A percentile compares a stretch with the other conserved stretches of the same genome.
phyloP scores from a whole-genome alignment of 2,329 filamentous ascomycete genomes.

The Colletotrichum acutatum region DNA sequence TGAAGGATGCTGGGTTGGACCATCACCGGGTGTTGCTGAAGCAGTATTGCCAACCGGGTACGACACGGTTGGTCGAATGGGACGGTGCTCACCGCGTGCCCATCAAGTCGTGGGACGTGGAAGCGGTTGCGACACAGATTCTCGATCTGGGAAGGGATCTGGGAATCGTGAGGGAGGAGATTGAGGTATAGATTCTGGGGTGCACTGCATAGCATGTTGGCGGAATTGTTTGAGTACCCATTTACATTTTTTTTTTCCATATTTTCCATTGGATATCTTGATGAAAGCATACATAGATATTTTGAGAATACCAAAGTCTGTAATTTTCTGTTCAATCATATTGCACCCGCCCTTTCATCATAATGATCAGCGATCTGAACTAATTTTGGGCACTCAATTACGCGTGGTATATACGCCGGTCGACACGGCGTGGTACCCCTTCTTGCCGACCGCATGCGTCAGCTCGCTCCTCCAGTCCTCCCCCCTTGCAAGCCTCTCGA shows the following conservation, averaged over 20 bases:
- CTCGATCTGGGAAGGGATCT: conserved; percentile 59
- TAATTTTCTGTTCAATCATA: background rate
- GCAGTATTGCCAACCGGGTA: conserved; percentile 68
- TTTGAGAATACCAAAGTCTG: conserved; percentile 14
- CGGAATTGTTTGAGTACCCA: conserved; percentile 2
- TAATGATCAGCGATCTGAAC: background rate
- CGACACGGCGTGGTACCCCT: conserved; percentile 55
- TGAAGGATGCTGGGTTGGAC: conserved; percentile 68
- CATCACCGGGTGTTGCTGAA: conserved; percentile 66
- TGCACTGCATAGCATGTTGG: background rate
- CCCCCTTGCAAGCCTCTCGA: conserved; percentile 48
- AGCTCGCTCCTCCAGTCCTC: conserved; percentile 53
- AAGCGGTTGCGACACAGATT: conserved; percentile 63
- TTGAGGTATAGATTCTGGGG: conserved; percentile 11
- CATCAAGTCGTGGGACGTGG: conserved; percentile 74
- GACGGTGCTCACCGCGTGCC: conserved; percentile 78
- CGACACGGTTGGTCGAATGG: conserved; percentile 74
- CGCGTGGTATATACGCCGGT: conserved; percentile 56
- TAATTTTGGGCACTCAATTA: conserved; percentile 30
- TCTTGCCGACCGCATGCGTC: conserved; percentile 51
- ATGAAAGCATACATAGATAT: conserved; percentile 2
- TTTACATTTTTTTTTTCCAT: background rate
- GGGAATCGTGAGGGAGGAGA: conserved; percentile 8
- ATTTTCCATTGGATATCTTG: background rate
- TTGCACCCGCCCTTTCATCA: background rate